Evolutionary conservation across 2,329 filamentous ascomycete genomes (phyloP).

Genomic region (Metarhizium anisopliae): DNA sequence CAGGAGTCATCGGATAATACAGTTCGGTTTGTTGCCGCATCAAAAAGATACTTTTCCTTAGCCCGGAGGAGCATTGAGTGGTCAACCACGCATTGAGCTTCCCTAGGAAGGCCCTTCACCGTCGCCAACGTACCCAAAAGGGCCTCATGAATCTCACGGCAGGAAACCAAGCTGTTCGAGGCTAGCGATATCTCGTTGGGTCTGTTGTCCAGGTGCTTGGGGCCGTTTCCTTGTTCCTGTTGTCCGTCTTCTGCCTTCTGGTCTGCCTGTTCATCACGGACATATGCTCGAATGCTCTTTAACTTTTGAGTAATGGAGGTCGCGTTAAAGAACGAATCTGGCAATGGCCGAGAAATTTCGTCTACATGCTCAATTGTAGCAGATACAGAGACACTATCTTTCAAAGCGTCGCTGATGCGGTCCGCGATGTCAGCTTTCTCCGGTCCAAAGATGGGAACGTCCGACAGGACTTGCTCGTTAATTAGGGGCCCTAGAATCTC

Average conservation of each 20-base stretch:
- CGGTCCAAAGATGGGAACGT: constrained; percentile 48
- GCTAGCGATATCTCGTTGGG: constrained; percentile 28
- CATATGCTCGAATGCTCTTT: constrained; percentile 32
- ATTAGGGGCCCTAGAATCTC: constrained; percentile 46
- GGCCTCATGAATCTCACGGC: constrained; percentile 48
- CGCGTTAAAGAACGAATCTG: constrained; percentile 32
- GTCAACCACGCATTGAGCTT: constrained; percentile 44
- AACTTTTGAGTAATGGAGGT: constrained; percentile 40
- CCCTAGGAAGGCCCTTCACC: constrained; percentile 36
- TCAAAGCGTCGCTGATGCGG: constrained; percentile 32
- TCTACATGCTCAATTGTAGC: constrained; percentile 27
- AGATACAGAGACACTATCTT: constrained; percentile 22
- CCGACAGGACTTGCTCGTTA: constrained; percentile 42
- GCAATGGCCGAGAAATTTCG: constrained; percentile 25
- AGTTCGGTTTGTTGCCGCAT: constrained; percentile 54
- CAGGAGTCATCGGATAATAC: constrained; percentile 65
- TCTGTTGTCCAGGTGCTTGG: constrained; percentile 20
- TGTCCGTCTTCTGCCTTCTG: constrained; percentile 14
- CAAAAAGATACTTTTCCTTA: constrained; percentile 53
- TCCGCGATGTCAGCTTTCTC: constrained; percentile 34
- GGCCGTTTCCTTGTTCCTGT: constrained; percentile 15
- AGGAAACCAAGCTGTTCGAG: constrained; percentile 34
- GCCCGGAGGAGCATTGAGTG: constrained; percentile 52
- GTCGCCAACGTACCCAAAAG: constrained; percentile 37
- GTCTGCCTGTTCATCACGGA: constrained; percentile 19